Evolutionary conservation across 1,139 yeast genomes (phyloP).

Genomic region (Geotrichum histeridarum): DNA sequence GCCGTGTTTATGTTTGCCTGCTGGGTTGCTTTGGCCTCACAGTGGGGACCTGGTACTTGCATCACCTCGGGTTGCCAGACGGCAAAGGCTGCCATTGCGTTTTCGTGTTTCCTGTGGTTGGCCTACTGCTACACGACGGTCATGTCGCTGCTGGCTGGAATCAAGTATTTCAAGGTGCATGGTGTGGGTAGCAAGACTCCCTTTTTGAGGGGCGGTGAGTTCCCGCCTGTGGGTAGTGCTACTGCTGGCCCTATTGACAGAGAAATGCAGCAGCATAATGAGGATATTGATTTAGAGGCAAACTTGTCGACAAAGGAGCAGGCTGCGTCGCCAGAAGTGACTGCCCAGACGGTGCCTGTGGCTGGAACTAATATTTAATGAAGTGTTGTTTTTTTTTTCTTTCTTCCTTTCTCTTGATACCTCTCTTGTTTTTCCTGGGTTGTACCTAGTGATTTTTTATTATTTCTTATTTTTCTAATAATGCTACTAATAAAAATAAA

Average conservation of each 20-base stretch:
- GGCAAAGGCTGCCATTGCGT: constrained; percentile 24
- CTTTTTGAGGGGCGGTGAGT: background rate
- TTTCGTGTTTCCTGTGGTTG: constrained; percentile 21
- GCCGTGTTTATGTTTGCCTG: constrained; percentile 23
- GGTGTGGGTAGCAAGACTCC: background rate
- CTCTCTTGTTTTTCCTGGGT: background rate
- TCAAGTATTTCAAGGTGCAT: background rate
- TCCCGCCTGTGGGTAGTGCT: background rate
- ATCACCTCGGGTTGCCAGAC: constrained; percentile 18
- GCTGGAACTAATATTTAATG: background rate
- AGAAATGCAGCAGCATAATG: background rate
- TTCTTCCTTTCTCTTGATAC: background rate
- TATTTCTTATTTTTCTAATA: background rate
- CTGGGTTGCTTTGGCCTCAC: constrained; percentile 21
- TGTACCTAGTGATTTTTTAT: background rate
- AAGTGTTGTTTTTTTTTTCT: background rate
- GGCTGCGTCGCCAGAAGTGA: background rate
- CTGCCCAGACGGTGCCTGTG: background rate
- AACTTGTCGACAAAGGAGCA: background rate
- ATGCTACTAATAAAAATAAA: too few species aligned
- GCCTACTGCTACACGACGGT: constrained; percentile 12
- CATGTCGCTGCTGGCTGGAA: constrained; percentile 1
- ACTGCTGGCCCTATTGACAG: background rate
- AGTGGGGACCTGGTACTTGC: constrained; percentile 15
- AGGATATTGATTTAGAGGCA: constrained; percentile 2